Conservation (phyloP, 2,329 filamentous ascomycete genomes). For the Aspergillus bombycis region DNA sequence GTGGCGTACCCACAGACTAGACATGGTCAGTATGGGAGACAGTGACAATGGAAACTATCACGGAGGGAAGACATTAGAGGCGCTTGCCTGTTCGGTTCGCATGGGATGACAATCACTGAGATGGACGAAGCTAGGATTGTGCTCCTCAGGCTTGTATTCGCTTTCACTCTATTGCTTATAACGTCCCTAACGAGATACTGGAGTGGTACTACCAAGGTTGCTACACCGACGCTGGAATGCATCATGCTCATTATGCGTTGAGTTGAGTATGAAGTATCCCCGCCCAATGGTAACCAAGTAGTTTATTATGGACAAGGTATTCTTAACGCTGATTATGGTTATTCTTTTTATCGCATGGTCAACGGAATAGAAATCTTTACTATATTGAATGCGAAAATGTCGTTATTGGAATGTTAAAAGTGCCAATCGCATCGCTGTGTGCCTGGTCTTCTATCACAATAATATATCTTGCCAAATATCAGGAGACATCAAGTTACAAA, state of each 20-base stretch:
- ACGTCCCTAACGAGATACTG: not conserved
- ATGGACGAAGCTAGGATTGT: not conserved
- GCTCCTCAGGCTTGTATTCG: not conserved
- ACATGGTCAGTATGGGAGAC: too few relatives aligned
- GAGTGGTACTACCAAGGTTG: not conserved
- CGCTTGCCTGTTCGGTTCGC: too few relatives aligned
- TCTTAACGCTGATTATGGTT: not conserved
- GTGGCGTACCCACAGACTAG: rapidly evolving
- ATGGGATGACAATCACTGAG: not conserved
- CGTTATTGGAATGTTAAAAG: too few relatives aligned
- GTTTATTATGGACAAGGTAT: not conserved
- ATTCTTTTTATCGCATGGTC: not conserved
- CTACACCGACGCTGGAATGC: not conserved
- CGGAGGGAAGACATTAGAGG: not conserved
- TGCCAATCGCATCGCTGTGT: not conserved
- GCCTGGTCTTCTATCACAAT: not conserved
- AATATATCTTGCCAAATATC: not conserved
- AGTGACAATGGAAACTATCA: too few relatives aligned
- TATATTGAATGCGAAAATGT: not conserved
- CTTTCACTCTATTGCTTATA: not conserved
- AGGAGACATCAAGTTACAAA: rapidly evolving
- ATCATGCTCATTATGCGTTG: not conserved
- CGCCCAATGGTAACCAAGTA: not conserved
- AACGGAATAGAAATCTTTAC: not conserved
- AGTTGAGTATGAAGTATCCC: not conserved